Evolutionary conservation across 2,329 filamentous ascomycete genomes (phyloP).

Genomic region (Rhynchosporium agropyri): DNA sequence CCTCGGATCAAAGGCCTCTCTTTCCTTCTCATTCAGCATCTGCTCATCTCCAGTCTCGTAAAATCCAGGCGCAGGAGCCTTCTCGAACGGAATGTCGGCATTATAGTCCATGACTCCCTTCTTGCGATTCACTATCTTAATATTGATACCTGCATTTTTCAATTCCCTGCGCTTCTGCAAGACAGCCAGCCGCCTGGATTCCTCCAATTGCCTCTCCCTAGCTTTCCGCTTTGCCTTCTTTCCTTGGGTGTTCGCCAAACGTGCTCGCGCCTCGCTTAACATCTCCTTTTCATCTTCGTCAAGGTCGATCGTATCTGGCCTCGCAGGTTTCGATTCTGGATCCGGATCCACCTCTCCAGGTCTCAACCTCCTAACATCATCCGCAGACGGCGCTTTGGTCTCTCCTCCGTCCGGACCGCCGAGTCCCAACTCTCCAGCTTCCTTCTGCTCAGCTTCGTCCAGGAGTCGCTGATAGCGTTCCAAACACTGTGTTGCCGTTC

Average conservation of each 20-base stretch:
- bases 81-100: constrained; percentile 97
- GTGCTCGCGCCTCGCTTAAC: constrained; percentile 94
- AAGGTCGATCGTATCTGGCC: constrained; percentile 95
- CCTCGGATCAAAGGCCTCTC: constrained; percentile 84
- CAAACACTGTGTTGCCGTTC: constrained; percentile 94
- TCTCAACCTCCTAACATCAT: constrained; percentile 84
- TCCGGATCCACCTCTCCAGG: constrained; percentile 97
- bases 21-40: constrained; percentile 77
- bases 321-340: constrained; percentile 91
- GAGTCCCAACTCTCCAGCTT: constrained; percentile 78
- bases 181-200: constrained; percentile 85
- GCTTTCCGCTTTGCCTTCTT: constrained; percentile 99
- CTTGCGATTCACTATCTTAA: constrained; percentile 90
- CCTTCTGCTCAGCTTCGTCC: constrained; percentile 90
- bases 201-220: constrained; percentile 90
- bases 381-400: constrained; percentile 82
- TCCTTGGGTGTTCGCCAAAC: constrained; percentile 95
- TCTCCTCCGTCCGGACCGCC: constrained; percentile 86
- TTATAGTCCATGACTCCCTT: constrained; percentile 99
- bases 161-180: constrained; percentile 95
- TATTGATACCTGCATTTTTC: constrained; percentile 97
- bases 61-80: constrained; percentile 83
- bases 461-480: constrained; percentile 96
- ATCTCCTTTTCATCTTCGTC: constrained; percentile 99
- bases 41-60: constrained; percentile 90